Percentiles rank a stretch among this genome's conserved stretches.
phyloP scores from a whole-genome alignment of 1,284 basidiomycete species.

The Coniferiporia sulphurascens region DNA sequence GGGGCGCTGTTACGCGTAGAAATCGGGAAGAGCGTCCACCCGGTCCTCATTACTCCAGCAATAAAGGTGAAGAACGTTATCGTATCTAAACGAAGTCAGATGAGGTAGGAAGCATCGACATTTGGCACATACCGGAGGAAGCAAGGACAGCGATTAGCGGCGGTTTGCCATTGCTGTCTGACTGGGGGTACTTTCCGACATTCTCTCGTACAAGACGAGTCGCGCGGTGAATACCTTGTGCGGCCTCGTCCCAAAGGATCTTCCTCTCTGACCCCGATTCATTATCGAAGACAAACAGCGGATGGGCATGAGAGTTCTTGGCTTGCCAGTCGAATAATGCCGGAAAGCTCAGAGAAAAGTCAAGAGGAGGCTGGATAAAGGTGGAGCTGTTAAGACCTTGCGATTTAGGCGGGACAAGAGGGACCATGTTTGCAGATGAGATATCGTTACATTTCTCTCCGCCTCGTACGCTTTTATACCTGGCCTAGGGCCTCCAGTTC shows the following conservation, averaged over 20 bases:
- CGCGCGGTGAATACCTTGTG: slow-evolving; percentile 21
- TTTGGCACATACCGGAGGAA: not conserved
- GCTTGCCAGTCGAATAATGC: slow-evolving; percentile 34
- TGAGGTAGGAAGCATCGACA: not conserved
- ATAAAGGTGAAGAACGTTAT: slow-evolving; percentile 14
- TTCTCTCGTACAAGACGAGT: slow-evolving; percentile 10
- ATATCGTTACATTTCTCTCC: not conserved
- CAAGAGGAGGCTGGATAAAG: slow-evolving; percentile 31
- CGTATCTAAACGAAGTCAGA: slow-evolving; percentile 10
- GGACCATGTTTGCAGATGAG: not conserved
- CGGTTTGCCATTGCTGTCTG: not conserved
- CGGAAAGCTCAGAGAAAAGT: slow-evolving; percentile 31
- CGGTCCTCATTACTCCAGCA: slow-evolving; percentile 16
- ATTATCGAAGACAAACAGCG: slow-evolving; percentile 30
- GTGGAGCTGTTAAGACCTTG: slow-evolving; percentile 10
- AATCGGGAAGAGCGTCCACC: slow-evolving; percentile 15
- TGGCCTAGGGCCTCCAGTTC: not conserved
- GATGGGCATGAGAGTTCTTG: slow-evolving; percentile 30
- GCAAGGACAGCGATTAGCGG: slow-evolving; percentile 1
- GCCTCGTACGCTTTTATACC: not conserved
- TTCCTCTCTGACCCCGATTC: not conserved
- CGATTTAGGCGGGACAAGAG: not conserved
- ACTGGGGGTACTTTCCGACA: not conserved
- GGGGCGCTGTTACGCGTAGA: slow-evolving; percentile 16
- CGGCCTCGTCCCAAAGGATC: slow-evolving; percentile 28